Evolutionary conservation across 371 early-diverging fungal genomes (phyloP).

Genomic region (Zychaea mexicana): DNA sequence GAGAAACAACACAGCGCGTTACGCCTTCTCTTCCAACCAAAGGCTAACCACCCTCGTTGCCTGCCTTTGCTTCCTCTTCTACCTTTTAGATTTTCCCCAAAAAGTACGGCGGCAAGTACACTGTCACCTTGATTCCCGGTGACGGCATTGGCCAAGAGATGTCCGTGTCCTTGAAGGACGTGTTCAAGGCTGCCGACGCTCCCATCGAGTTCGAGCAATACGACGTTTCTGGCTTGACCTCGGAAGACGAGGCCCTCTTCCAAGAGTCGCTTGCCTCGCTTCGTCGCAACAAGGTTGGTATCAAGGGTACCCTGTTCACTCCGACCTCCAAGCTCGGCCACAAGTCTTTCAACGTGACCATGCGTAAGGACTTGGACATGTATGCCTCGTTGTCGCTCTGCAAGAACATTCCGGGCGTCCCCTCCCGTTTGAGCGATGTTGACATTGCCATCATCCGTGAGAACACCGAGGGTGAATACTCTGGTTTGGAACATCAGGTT

Average conservation of each 20-base stretch:
- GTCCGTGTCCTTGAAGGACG: constrained; percentile 85
- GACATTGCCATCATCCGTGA: constrained; percentile 98
- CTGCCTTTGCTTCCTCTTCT: too few relatives aligned
- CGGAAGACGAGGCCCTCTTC: constrained; percentile 71
- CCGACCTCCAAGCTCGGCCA: constrained; percentile 86
- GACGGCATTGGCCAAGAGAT: constrained; percentile 97
- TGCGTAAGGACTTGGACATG: constrained; percentile 96
- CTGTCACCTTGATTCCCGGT: constrained; percentile 96
- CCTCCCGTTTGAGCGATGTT: constrained; percentile 86
- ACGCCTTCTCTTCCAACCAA: too few relatives aligned
- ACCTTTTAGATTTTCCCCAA: constrained; percentile 39
- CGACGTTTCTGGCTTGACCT: constrained; percentile 88
- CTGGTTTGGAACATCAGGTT: constrained; percentile 95
- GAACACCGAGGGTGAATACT: constrained; percentile 99
- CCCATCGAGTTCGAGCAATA: constrained; percentile 96
- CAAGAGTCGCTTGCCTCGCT: constrained; percentile 89
- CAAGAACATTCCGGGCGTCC: constrained; percentile 82
- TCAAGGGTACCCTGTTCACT: constrained; percentile 96
- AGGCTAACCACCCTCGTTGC: too few relatives aligned
- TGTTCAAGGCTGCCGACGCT: constrained; percentile 90
- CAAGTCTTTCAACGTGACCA: constrained; percentile 88
- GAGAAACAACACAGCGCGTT: too few relatives aligned
- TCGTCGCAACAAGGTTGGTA: constrained; percentile 92
- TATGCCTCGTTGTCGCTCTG: constrained; percentile 89
- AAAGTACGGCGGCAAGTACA: constrained; percentile 77